Conservation (phyloP, 2,329 filamentous ascomycete species). For the Calonectria multiphialidica region DNA sequence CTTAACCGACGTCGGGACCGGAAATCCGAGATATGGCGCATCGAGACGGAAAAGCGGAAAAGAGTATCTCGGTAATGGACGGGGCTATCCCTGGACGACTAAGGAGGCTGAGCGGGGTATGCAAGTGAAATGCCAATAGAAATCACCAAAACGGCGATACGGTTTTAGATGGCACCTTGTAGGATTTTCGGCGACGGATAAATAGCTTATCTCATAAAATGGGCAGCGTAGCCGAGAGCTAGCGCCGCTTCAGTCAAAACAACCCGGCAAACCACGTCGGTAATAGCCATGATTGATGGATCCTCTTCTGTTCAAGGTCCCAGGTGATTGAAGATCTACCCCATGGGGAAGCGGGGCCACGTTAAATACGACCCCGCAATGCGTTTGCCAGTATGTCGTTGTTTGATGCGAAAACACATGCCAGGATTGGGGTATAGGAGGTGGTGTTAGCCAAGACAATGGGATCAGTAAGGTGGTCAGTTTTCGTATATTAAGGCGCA, state of each 20-base stretch:
- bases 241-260: not conserved
- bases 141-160: not conserved
- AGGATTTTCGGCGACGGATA: not conserved
- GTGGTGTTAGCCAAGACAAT: not conserved
- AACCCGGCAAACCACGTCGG: not conserved
- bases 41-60: conserved; percentile 6
- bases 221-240: not conserved
- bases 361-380: not conserved
- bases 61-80: not conserved
- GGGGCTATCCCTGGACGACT: not conserved
- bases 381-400: not conserved
- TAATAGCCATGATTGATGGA: not conserved
- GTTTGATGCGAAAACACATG: not conserved
- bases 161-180: not conserved
- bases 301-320: not conserved
- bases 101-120: not conserved
- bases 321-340: conserved; percentile 12
- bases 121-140: not conserved
- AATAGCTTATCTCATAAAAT: not conserved
- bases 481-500: not conserved
- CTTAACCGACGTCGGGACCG: conserved; percentile 3
- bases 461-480: not conserved
- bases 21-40: not conserved
- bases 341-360: conserved; percentile 9
- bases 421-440: not conserved